These are phyloP conservation scores for Fusarium kyushuense DNA, from an alignment of 2,329 filamentous ascomycete species.

Conservation along the genomic window DNA sequence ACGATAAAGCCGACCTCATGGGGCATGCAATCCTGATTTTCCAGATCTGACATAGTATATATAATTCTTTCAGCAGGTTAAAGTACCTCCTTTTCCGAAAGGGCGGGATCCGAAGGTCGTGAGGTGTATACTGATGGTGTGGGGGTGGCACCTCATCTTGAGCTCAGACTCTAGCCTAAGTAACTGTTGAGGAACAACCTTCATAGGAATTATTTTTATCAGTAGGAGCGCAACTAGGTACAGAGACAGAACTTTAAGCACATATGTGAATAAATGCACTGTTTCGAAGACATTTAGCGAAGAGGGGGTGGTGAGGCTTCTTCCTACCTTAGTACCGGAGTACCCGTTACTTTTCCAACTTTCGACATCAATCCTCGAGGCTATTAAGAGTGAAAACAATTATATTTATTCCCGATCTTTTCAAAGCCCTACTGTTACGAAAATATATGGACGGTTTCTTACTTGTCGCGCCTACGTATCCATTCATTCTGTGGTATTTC, in stretches of 20 bases:
- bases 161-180: constrained; percentile 6
- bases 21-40: background rate
- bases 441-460: background rate
- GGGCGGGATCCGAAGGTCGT: constrained; percentile 28
- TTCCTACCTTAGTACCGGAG: no score
- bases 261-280: background rate
- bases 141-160: constrained; percentile 26
- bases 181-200: background rate
- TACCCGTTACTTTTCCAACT: background rate
- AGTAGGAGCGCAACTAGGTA: background rate
- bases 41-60: background rate
- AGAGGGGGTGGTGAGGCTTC: background rate
- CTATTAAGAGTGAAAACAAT: background rate
- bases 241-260: background rate
- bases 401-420: background rate
- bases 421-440: background rate
- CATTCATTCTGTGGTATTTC: background rate
- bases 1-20: background rate
- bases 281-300: background rate
- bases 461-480: background rate
- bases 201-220: background rate
- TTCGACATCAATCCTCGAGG: no score
- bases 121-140: constrained; percentile 25
- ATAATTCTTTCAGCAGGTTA: background rate
- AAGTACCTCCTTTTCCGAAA: no score